A percentile compares a stretch with the other conserved stretches of the same genome.
These are phyloP conservation scores for Paramecium bursaria DNA, from an alignment of 73 alveolate species.

Conservation along the genomic window DNA sequence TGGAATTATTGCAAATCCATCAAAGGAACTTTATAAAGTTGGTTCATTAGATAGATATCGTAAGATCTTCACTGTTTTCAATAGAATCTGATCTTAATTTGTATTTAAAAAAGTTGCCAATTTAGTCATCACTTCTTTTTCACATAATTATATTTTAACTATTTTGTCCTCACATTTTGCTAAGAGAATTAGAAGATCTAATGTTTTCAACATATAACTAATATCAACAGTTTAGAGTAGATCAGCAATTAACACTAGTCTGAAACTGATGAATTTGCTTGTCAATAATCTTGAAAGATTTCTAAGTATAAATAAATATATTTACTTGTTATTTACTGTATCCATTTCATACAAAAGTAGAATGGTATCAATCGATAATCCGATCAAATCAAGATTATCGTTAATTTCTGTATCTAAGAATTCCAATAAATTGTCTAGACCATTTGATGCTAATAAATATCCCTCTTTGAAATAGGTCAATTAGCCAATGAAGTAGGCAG, in stretches of 20 bases:
- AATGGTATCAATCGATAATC: conserved; percentile 60
- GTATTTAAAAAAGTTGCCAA: conserved; percentile 45
- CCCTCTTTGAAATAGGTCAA: conserved; percentile 39
- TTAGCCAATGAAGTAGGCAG: conserved; percentile 71
- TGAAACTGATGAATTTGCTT: conserved; percentile 50
- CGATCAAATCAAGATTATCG: conserved; percentile 67
- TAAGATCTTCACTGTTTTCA: conserved; percentile 58
- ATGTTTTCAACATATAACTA: conserved; percentile 47
- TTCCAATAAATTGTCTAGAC: conserved; percentile 68
- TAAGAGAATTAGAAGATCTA: conserved; percentile 40
- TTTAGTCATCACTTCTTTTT: conserved; percentile 60
- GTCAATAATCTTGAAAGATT: conserved; percentile 53
- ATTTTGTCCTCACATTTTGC: conserved; percentile 68
- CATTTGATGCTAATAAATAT: conserved; percentile 66
- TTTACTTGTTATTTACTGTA: conserved; percentile 47
- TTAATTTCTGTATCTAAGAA: conserved; percentile 66
- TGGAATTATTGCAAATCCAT: conserved; percentile 64
- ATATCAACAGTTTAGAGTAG: conserved; percentile 49
- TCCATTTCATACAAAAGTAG: conserved; percentile 45
- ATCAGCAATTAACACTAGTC: conserved; percentile 47
- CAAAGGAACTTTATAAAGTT: conserved; percentile 39
- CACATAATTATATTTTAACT: conserved; percentile 49
- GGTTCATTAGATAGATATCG: conserved; percentile 67
- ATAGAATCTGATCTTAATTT: conserved; percentile 3
- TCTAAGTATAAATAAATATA: too few relatives aligned